These are phyloP conservation scores for Albophoma yamanashiensis DNA, from an alignment of 2,329 filamentous ascomycete species.

Conservation along the genomic window DNA sequence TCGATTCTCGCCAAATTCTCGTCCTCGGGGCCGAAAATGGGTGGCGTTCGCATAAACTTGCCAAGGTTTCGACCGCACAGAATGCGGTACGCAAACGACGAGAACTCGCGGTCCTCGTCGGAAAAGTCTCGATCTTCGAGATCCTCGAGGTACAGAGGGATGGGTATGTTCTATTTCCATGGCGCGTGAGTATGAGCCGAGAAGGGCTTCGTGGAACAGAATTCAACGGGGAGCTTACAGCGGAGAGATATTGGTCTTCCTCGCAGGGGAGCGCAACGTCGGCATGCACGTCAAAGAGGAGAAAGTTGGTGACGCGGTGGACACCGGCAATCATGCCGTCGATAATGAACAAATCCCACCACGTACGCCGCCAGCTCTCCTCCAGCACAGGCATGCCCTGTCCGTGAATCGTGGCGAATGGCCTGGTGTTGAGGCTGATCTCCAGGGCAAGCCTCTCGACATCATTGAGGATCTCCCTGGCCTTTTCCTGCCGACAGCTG, in stretches of 20 bases:
- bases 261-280: constrained; percentile 74
- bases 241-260: constrained; percentile 57
- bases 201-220: too few relatives aligned
- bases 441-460: constrained; percentile 65
- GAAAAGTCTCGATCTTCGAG: constrained; percentile 70
- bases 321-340: constrained; percentile 80
- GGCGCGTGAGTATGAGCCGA: neutral
- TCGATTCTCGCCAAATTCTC: constrained; percentile 41
- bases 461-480: constrained; percentile 53
- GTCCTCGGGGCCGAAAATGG: constrained; percentile 40
- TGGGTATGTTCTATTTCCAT: constrained; percentile 38
- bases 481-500: constrained; percentile 58
- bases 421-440: constrained; percentile 61
- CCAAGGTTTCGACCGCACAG: constrained; percentile 71
- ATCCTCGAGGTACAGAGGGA: constrained; percentile 55
- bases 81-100: constrained; percentile 77
- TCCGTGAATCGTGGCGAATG: constrained; percentile 55
- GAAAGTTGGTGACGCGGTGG: constrained; percentile 59
- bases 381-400: constrained; percentile 57
- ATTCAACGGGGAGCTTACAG: constrained; percentile 30
- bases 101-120: constrained; percentile 60
- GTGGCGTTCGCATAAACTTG: constrained; percentile 53
- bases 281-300: constrained; percentile 54
- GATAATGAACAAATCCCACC: constrained; percentile 78
- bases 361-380: constrained; percentile 79